Evolutionary conservation across 345 rosid species (phyloP), one percentile per base, ranked within the genome.

Genomic region (Trapa bicornis): DNA sequence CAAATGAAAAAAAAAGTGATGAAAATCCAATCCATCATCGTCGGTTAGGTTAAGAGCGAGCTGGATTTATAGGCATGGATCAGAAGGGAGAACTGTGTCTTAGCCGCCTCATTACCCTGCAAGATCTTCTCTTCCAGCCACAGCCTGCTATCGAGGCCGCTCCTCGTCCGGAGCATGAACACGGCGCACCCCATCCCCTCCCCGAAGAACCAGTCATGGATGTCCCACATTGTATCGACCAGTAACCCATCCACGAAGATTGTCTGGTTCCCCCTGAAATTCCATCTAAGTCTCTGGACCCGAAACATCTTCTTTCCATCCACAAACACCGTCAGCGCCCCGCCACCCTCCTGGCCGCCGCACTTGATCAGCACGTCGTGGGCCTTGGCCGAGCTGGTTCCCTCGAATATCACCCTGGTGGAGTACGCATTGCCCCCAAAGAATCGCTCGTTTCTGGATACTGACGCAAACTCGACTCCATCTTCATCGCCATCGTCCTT

Each of bases 221-320:
- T 72, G 80, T 93, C 97, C 98, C 97, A 93, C 97, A 93, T 90
- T 88, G 91, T 75, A 45, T 93, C 98, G 14, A 93, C 89, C 78
- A 88, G 32, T 70, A 86, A 71, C 3, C 95, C 96, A n/a, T 91
- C 99, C 75, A 94, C 74, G 42, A 83, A 91, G 22, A 94, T 83
- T 0, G 86, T 82, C 67, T 87, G 95, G 62, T 91, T 94, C 75
- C 99, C 99, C 69, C 99, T 81, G 37, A 94, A 94, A 71, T 94
- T 94, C 96, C 94, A 94, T 35, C 75, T 82, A 65, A 94, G 76
- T 68, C 84, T 79, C 82, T 80, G 86, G 70, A 87, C 92, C 60
- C 83, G 75, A 47, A 91, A 83, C 32, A 83, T 73, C 74, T 17
- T 80, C 84, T 78, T 87, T 60, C 77, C 73, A 48, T 94, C 95